A percentile compares a stretch with the other conserved stretches of the same genome.
Conservation (phyloP, 2,329 filamentous ascomycete species). For the Dactylellina parvicollis region DNA sequence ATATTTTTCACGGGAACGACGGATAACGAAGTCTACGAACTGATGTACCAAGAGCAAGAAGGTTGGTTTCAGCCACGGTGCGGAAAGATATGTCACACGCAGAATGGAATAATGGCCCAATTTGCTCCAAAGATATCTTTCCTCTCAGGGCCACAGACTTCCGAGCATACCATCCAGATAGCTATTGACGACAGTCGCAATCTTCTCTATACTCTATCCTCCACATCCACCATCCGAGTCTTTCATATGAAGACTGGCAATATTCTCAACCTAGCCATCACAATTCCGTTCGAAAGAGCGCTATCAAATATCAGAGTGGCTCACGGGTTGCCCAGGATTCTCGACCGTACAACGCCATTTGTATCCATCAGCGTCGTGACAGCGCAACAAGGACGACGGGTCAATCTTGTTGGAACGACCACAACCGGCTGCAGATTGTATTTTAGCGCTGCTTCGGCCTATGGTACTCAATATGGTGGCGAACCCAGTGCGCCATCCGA, state of each 20-base stretch:
- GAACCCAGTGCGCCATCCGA: conserved; percentile 74
- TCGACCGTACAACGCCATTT: conserved; percentile 76
- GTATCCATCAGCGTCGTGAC: conserved; percentile 88
- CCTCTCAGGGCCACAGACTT: conserved; percentile 66
- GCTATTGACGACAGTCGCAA: conserved; percentile 87
- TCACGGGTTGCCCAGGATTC: conserved; percentile 76
- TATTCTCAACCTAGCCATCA: conserved; percentile 67
- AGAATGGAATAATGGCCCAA: conserved; percentile 72
- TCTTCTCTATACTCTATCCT: conserved; percentile 90
- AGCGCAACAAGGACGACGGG: conserved; percentile 78
- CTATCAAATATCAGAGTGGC: conserved; percentile 84
- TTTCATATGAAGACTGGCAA: conserved; percentile 80
- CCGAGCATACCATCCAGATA: conserved; percentile 78
- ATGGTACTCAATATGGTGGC: conserved; percentile 54
- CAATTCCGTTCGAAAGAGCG: conserved; percentile 66
- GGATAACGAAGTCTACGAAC: conserved; percentile 89
- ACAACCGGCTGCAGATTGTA: conserved; percentile 91
- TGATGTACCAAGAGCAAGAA: conserved; percentile 96
- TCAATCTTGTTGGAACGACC: conserved; percentile 90
- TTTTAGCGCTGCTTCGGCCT: conserved; percentile 72
- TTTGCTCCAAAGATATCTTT: conserved; percentile 66
- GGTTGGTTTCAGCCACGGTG: conserved; percentile 93
- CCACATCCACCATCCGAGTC: conserved; percentile 84
- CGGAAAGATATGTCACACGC: conserved; percentile 87
- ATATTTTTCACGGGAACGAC: conserved; percentile 88